A percentile compares a stretch with the other conserved stretches of the same genome.
Conservation (phyloP, 306 rosid species). For the Rosa multiflora region DNA sequence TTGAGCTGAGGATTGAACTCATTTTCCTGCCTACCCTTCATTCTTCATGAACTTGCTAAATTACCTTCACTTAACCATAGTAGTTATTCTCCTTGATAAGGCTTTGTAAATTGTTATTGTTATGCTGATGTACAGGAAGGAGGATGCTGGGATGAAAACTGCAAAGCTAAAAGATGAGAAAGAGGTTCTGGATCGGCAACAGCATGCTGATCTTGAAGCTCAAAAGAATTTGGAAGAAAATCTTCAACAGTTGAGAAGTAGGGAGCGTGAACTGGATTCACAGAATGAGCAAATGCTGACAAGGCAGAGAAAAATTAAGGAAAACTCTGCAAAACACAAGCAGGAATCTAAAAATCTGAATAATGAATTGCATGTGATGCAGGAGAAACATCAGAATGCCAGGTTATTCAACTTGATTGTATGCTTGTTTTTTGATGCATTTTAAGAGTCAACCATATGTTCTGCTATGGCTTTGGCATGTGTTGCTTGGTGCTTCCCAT, state of each 20-base stretch:
- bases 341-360: constrained; percentile 51
- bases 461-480: constrained; percentile 3
- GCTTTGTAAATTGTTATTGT: constrained; percentile 18
- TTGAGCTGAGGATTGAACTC: constrained; percentile 19
- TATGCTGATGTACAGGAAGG: constrained; percentile 63
- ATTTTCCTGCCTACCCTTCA: constrained; percentile 9
- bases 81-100: background rate
- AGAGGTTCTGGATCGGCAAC: constrained; percentile 90
- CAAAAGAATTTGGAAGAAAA: constrained; percentile 92
- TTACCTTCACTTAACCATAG: background rate
- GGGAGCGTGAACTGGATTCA: constrained; percentile 63
- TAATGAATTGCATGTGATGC: constrained; percentile 64
- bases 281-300: constrained; percentile 76
- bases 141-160: constrained; percentile 96
- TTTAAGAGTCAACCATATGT: background rate
- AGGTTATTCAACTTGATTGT: constrained; percentile 45
- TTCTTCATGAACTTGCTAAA: background rate
- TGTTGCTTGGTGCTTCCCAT: constrained; percentile 7
- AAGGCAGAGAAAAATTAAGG: constrained; percentile 69
- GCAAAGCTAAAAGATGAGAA: constrained; percentile 88
- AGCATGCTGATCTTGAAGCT: constrained; percentile 90
- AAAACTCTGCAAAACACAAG: constrained; percentile 54
- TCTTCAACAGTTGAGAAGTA: constrained; percentile 75
- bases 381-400: constrained; percentile 70
- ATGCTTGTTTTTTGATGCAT: background rate